Conservation (phyloP, 1,284 basidiomycete genomes). For the Irpex lacteus region DNA sequence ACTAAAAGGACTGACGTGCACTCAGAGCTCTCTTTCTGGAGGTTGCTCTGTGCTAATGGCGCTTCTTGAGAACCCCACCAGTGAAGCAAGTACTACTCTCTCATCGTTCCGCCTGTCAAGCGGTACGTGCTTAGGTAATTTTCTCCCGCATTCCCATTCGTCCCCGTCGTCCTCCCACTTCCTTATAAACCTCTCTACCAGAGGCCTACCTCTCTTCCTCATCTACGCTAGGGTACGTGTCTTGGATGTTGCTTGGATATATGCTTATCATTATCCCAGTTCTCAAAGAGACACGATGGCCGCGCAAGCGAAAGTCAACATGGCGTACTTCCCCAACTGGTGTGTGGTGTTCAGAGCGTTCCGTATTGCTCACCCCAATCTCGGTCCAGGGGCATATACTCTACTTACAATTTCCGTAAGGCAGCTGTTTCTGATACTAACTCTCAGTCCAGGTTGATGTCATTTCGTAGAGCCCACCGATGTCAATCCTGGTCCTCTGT, state of each 20-base stretch:
- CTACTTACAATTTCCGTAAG: conserved; percentile 67
- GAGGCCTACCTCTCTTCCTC: background rate
- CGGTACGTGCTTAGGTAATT: background rate
- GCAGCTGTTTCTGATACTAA: conserved; percentile 10
- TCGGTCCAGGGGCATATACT: conserved; percentile 71
- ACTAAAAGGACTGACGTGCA: too few relatives aligned
- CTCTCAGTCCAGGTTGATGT: conserved; percentile 7
- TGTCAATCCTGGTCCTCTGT: conserved; percentile 54
- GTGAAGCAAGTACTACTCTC: too few relatives aligned
- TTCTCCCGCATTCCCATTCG: background rate
- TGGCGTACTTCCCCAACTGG: conserved; percentile 72
- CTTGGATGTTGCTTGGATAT: background rate
- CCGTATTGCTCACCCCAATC: background rate
- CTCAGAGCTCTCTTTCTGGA: too few relatives aligned
- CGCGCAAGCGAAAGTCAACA: conserved; percentile 43
- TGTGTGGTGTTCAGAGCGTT: conserved; percentile 19
- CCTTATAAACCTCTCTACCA: background rate
- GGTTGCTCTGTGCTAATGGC: too few relatives aligned
- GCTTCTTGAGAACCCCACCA: too few relatives aligned
- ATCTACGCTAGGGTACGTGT: background rate
- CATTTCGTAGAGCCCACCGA: conserved; percentile 51
- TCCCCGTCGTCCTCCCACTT: background rate
- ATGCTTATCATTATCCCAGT: background rate
- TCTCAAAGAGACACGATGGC: background rate
- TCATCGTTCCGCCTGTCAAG: background rate